These are phyloP conservation scores for Xylaria sp. DNA, from an alignment of 2,329 filamentous ascomycete species.

Conservation along the genomic window DNA sequence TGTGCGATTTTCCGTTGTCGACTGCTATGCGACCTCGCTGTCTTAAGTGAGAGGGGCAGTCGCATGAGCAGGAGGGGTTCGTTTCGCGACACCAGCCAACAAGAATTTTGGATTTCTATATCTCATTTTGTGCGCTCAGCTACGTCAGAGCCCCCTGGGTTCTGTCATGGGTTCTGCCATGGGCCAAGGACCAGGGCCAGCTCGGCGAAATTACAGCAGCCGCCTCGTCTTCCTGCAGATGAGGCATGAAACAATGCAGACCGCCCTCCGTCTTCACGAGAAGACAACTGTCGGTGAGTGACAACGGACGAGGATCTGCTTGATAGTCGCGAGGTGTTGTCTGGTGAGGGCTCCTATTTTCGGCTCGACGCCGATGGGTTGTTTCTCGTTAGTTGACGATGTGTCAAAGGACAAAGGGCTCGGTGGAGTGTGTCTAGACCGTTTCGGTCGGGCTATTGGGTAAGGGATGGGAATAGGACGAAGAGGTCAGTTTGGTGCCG, in stretches of 20 bases:
- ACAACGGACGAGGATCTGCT: constrained; percentile 43
- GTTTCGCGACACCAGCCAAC: constrained; percentile 41
- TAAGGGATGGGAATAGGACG: constrained; percentile 30
- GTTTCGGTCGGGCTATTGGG: constrained; percentile 44
- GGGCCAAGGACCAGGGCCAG: constrained; percentile 21
- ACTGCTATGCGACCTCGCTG: constrained; percentile 24
- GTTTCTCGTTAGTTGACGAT: constrained; percentile 37
- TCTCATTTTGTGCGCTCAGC: constrained; percentile 45
- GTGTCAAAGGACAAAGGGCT: constrained; percentile 34
- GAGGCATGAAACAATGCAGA: constrained; percentile 46
- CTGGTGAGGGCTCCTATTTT: constrained; percentile 43
- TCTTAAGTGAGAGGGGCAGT: constrained; percentile 33
- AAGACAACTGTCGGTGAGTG: constrained; percentile 47
- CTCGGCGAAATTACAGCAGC: constrained; percentile 28
- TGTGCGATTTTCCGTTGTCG: constrained; percentile 7
- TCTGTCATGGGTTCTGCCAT: background rate
- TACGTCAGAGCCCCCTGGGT: constrained; percentile 41
- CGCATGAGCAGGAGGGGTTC: constrained; percentile 45
- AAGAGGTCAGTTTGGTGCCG: constrained; percentile 32
- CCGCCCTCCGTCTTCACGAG: constrained; percentile 40
- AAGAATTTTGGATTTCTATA: constrained; percentile 36
- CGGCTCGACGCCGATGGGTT: constrained; percentile 37
- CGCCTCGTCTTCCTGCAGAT: constrained; percentile 43
- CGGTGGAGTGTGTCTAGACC: constrained; percentile 44
- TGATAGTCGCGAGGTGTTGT: constrained; percentile 42